phyloP scores from a whole-genome alignment of 208 protist species.

The Eutreptiella sp. region DNA sequence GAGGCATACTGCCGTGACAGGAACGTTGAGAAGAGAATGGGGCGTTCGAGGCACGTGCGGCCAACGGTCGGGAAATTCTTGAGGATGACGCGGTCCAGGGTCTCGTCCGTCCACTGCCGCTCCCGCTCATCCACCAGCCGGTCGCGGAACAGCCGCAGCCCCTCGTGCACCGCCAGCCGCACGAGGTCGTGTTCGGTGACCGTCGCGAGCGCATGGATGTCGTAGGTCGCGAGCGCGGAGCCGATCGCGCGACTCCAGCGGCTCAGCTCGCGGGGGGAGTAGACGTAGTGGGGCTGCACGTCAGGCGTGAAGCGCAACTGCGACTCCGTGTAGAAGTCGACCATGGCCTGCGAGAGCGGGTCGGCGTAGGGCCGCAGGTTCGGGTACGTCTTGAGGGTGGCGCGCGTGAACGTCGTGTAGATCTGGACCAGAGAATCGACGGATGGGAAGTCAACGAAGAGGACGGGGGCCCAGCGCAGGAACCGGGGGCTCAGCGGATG shows the following conservation, averaged over 20 bases:
- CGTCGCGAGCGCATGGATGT: slow-evolving; percentile 35
- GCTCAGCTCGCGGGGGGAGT: slow-evolving; percentile 95
- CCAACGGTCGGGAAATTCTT: slow-evolving; percentile 70
- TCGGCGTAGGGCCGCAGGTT: slow-evolving; percentile 48
- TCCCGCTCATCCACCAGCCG: slow-evolving; percentile 85
- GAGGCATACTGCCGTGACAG: slow-evolving; percentile 79
- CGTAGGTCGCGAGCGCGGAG: slow-evolving; percentile 77
- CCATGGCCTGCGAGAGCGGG: slow-evolving; percentile 84
- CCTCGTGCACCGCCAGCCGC: slow-evolving; percentile 93
- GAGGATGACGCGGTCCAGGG: slow-evolving; percentile 58
- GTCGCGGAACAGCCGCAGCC: slow-evolving; percentile 91
- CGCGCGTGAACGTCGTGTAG: slow-evolving; percentile 95
- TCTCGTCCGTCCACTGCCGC: slow-evolving; percentile 83
- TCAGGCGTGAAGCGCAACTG: slow-evolving; percentile 86
- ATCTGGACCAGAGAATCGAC: slow-evolving; percentile 91
- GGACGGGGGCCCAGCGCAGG: slow-evolving; percentile 91
- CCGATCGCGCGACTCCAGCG: slow-evolving; percentile 95
- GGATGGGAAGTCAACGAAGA: slow-evolving; percentile 97
- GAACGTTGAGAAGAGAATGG: slow-evolving; percentile 93
- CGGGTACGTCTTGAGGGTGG: slow-evolving; percentile 72
- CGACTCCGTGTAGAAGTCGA: slow-evolving; percentile 85
- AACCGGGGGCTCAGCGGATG: slow-evolving; percentile 89
- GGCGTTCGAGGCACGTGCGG: slow-evolving; percentile 54
- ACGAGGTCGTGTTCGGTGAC: slow-evolving; percentile 66
- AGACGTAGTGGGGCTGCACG: slow-evolving; percentile 97